Evolutionary conservation across 2,329 filamentous ascomycete genomes (phyloP).

Genomic region (Catunica adiposa): DNA sequence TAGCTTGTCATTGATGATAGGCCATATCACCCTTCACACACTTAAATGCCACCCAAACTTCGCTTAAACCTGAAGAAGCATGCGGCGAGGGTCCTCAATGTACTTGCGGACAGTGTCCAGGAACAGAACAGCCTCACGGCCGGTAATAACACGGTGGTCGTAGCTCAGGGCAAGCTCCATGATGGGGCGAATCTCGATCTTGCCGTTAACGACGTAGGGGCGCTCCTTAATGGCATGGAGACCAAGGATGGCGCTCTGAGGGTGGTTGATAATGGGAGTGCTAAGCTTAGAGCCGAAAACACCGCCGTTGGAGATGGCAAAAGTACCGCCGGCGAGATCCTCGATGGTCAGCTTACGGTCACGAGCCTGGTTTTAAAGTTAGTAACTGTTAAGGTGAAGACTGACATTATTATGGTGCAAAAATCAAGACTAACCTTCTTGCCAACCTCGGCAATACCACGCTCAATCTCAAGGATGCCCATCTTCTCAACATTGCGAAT

Average conservation of each 20-base stretch:
- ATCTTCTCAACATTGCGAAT: conserved; percentile 83
- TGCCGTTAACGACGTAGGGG: conserved; percentile 76
- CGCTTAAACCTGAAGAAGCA: conserved; percentile 44
- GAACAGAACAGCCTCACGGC: conserved; percentile 89
- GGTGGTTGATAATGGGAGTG: conserved; percentile 95
- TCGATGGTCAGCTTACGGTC: conserved; percentile 96
- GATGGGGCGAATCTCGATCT: conserved; percentile 95
- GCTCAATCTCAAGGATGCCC: conserved; percentile 80
- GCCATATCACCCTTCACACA: neutral
- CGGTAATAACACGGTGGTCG: conserved; percentile 89
- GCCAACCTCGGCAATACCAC: conserved; percentile 79
- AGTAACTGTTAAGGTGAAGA: no score
- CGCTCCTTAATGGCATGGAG: conserved; percentile 95
- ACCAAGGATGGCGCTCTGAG: conserved; percentile 80
- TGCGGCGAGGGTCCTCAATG: conserved; percentile 85
- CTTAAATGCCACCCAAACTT: neutral
- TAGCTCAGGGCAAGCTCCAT: conserved; percentile 98
- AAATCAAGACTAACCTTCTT: conserved; percentile 54
- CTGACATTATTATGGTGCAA: no score
- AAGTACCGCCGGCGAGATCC: conserved; percentile 96
- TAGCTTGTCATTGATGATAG: neutral
- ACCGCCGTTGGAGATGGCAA: conserved; percentile 93
- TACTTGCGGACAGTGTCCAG: conserved; percentile 94
- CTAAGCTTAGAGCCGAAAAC: conserved; percentile 97
- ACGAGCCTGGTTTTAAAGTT: conserved; percentile 45